These are phyloP conservation scores for Fagus sylvatica DNA, from an alignment of 306 rosid species.

Conservation along the genomic window DNA sequence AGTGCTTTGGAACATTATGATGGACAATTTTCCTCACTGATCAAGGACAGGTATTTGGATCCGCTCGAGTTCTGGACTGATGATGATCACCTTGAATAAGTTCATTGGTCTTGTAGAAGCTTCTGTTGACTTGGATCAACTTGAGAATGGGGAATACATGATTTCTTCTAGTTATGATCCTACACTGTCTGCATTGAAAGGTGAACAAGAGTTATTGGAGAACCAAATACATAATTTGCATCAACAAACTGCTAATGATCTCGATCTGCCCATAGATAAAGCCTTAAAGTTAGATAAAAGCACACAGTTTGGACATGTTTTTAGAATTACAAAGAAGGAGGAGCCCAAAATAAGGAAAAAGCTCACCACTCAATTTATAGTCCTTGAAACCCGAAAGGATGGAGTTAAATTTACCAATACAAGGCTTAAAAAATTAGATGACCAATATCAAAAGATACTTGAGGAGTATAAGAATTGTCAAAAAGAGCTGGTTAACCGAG, in stretches of 20 bases:
- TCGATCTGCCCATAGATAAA: slow-evolving; percentile 83
- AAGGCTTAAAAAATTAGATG: slow-evolving; percentile 85
- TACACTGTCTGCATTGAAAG: slow-evolving; percentile 60
- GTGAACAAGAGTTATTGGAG: slow-evolving; percentile 68
- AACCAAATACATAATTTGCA: slow-evolving; percentile 73
- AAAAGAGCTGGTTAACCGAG: slow-evolving; percentile 71
- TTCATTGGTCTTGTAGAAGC: slow-evolving; percentile 82
- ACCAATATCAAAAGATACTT: slow-evolving; percentile 69
- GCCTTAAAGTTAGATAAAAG: slow-evolving; percentile 85
- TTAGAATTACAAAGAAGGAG: slow-evolving; percentile 95
- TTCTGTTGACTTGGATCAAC: slow-evolving; percentile 92
- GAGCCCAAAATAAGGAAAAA: slow-evolving; percentile 96
- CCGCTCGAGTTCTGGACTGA: slow-evolving; percentile 74
- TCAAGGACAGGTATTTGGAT: slow-evolving; percentile 64
- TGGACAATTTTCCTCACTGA: slow-evolving; percentile 72
- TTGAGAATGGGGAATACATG: slow-evolving; percentile 92
- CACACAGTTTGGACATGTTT: slow-evolving; percentile 93
- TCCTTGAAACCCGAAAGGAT: slow-evolving; percentile 95
- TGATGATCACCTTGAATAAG: slow-evolving; percentile 72
- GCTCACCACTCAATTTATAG: slow-evolving; percentile 84
- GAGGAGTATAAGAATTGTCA: slow-evolving; percentile 88
- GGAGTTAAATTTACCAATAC: slow-evolving; percentile 96
- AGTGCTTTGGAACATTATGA: slow-evolving; percentile 63
- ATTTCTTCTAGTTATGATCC: slow-evolving; percentile 84
- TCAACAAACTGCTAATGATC: slow-evolving; percentile 73